phyloP scores from a whole-genome alignment of 2,329 filamentous ascomycete species.

The Cladosporium sp. region DNA sequence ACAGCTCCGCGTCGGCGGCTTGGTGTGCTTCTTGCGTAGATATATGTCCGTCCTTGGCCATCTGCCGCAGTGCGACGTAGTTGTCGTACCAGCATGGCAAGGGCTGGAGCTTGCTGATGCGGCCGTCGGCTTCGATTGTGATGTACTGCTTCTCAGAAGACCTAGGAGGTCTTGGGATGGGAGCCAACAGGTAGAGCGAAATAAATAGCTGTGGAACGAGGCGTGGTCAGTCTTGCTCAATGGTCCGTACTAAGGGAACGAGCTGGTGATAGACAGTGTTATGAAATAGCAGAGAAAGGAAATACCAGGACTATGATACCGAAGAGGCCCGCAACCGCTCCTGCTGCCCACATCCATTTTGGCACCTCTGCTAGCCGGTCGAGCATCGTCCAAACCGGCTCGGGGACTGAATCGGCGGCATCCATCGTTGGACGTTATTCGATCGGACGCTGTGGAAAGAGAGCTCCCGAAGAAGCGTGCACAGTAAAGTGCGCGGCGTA shows the following conservation, averaged over 20 bases:
- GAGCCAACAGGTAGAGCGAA: conserved; percentile 48
- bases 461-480: neutral
- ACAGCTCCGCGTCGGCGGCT: conserved; percentile 72
- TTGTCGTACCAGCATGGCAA: conserved; percentile 85
- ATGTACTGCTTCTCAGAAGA: conserved; percentile 80
- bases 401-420: conserved; percentile 26
- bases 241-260: neutral
- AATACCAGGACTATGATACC: conserved; percentile 25
- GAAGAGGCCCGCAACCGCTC: conserved; percentile 20
- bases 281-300: conserved; percentile 17
- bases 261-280: neutral
- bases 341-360: conserved; percentile 20
- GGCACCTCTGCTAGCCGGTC: conserved; percentile 21
- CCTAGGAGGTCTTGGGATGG: conserved; percentile 66
- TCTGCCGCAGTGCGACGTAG: conserved; percentile 55
- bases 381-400: conserved; percentile 24
- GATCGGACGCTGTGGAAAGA: neutral
- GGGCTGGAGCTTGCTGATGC: conserved; percentile 46
- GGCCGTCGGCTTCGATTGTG: conserved; percentile 63
- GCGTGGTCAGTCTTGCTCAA: neutral
- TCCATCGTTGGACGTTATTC: conserved; percentile 20
- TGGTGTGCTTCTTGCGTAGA: conserved; percentile 43
- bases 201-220: conserved; percentile 2
- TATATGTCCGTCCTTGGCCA: conserved; percentile 30
- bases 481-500: too few species aligned